Conservation (phyloP, 2,329 filamentous ascomycete genomes). For the Fonsecaea monophora region DNA sequence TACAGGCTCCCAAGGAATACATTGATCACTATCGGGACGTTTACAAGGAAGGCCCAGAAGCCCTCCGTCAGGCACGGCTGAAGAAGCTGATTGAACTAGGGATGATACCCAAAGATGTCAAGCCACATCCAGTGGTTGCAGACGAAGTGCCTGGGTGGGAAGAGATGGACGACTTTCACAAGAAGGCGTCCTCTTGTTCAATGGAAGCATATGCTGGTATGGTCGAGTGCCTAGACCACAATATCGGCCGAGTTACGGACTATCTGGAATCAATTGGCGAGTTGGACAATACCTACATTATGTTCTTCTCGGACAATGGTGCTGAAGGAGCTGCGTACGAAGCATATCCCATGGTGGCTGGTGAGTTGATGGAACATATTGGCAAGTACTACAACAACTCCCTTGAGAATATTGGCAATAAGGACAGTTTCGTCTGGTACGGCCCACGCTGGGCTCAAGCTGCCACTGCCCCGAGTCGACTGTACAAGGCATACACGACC, state of each 20-base stretch:
- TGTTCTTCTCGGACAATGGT: slow-evolving; percentile 60
- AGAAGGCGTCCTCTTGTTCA: slow-evolving; percentile 50
- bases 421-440: slow-evolving; percentile 59
- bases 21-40: slow-evolving; percentile 57
- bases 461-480: slow-evolving; percentile 51
- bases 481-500: slow-evolving; percentile 47
- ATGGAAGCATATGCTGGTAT: slow-evolving; percentile 61
- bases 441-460: slow-evolving; percentile 59
- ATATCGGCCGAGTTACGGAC: slow-evolving; percentile 55
- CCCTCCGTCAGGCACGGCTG: slow-evolving; percentile 54
- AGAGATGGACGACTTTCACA: slow-evolving; percentile 48
- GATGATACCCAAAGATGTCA: slow-evolving; percentile 51
- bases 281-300: slow-evolving; percentile 58
- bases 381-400: slow-evolving; percentile 58
- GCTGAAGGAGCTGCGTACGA: slow-evolving; percentile 58
- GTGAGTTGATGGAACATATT: slow-evolving; percentile 51
- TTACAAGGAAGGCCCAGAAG: slow-evolving; percentile 60
- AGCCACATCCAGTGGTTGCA: slow-evolving; percentile 53
- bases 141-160: slow-evolving; percentile 53
- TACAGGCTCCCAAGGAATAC: slow-evolving; percentile 57
- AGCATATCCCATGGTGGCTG: slow-evolving; percentile 53
- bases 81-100: slow-evolving; percentile 55
- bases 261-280: slow-evolving; percentile 56
- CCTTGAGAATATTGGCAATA: slow-evolving; percentile 56
- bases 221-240: slow-evolving; percentile 57